Conservation (phyloP, 805 yeast genomes). For the Candida chilensis region DNA sequence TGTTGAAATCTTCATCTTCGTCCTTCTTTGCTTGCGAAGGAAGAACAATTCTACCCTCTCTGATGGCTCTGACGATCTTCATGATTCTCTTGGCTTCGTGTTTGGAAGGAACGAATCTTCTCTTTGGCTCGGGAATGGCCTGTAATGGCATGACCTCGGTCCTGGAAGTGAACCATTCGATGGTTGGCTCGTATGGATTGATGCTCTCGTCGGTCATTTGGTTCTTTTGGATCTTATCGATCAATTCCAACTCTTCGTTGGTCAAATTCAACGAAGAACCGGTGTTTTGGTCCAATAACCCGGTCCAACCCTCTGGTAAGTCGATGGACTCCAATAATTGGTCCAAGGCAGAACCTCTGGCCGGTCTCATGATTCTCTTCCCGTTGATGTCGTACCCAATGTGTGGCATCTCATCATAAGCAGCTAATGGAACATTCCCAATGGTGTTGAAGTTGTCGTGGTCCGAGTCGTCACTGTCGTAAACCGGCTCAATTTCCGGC, state of each 20-base stretch:
- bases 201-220: slow-evolving; percentile 72
- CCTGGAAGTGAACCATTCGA: slow-evolving; percentile 91
- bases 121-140: slow-evolving; percentile 94
- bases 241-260: slow-evolving; percentile 81
- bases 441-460: slow-evolving; percentile 74
- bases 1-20: slow-evolving; percentile 37
- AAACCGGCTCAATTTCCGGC: slow-evolving; percentile 92
- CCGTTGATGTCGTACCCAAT: slow-evolving; percentile 96
- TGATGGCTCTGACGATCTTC: slow-evolving; percentile 93
- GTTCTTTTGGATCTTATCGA: slow-evolving; percentile 76
- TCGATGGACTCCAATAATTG: slow-evolving; percentile 84
- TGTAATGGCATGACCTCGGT: slow-evolving; percentile 84
- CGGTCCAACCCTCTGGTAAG: slow-evolving; percentile 98
- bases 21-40: slow-evolving; percentile 48
- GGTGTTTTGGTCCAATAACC: slow-evolving; percentile 81
- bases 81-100: slow-evolving; percentile 93
- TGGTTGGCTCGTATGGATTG: slow-evolving; percentile 87
- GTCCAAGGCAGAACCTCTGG: slow-evolving; percentile 91
- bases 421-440: slow-evolving; percentile 87
- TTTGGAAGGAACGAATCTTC: slow-evolving; percentile 93
- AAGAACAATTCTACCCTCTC: slow-evolving; percentile 90
- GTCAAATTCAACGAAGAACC: slow-evolving; percentile 79
- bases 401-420: slow-evolving; percentile 96
- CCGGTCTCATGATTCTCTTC: slow-evolving; percentile 97
- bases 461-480: slow-evolving; percentile 91